phyloP scores from a whole-genome alignment of 2,329 filamentous ascomycete species.

The Xylaria sp. region DNA sequence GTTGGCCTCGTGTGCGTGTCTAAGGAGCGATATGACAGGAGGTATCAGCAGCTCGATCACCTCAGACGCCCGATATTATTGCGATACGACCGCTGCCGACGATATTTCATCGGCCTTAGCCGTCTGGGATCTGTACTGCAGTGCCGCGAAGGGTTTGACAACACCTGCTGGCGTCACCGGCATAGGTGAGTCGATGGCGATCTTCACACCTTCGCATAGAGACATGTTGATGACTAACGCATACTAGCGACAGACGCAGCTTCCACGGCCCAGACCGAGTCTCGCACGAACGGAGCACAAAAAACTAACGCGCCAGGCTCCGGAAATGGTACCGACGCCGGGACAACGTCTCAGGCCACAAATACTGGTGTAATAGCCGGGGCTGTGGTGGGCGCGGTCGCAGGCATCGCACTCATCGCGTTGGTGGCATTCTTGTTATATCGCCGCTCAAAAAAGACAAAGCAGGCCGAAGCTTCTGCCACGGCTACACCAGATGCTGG shows the following conservation, averaged over 20 bases:
- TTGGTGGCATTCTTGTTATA: slow-evolving; percentile 54
- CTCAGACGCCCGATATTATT: slow-evolving; percentile 57
- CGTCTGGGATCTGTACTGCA: slow-evolving; percentile 62
- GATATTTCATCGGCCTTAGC: slow-evolving; percentile 60
- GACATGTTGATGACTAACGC: slow-evolving; percentile 33
- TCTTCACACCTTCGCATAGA: background rate
- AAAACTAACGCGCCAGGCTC: slow-evolving; percentile 21
- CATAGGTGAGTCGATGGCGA: slow-evolving; percentile 47
- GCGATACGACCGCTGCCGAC: slow-evolving; percentile 56
- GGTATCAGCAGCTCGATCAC: slow-evolving; percentile 58
- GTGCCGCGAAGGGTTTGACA: slow-evolving; percentile 57
- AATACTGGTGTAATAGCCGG: slow-evolving; percentile 47
- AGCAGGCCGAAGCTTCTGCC: slow-evolving; percentile 10
- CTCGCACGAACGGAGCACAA: slow-evolving; percentile 25
- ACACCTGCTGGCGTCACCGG: slow-evolving; percentile 55
- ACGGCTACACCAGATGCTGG: slow-evolving; percentile 17
- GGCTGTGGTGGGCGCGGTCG: slow-evolving; percentile 51
- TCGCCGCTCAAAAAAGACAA: slow-evolving; percentile 38
- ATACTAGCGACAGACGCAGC: slow-evolving; percentile 44
- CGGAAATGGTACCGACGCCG: slow-evolving; percentile 37
- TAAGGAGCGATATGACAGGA: slow-evolving; percentile 61
- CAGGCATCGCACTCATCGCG: slow-evolving; percentile 47
- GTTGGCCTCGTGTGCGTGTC: slow-evolving; percentile 63
- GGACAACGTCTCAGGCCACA: slow-evolving; percentile 45
- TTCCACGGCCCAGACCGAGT: slow-evolving; percentile 27